Conservation (phyloP, 345 rosid genomes). For the Abelmoschus esculentus region DNA sequence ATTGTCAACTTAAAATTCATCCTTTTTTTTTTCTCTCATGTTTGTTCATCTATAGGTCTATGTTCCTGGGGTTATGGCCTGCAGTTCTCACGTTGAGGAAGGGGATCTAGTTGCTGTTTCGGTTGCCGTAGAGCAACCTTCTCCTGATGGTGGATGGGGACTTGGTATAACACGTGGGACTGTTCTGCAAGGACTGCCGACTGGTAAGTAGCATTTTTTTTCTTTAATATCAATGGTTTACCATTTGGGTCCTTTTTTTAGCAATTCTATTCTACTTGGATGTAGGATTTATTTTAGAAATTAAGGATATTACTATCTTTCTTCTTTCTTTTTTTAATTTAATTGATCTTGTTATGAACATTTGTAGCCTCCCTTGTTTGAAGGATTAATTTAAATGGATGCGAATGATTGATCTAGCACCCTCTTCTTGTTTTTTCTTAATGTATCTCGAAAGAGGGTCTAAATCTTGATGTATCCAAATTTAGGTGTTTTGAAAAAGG, state of each 20-base stretch:
- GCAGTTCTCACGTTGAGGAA: conserved; percentile 93
- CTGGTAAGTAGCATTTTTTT: conserved; percentile 44
- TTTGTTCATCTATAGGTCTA: conserved; percentile 49
- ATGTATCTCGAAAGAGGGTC: not conserved
- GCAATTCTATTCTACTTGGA: not conserved
- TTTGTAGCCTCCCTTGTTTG: not conserved
- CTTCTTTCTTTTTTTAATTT: not conserved
- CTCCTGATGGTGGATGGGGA: conserved; percentile 65
- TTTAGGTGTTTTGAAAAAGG: not conserved
- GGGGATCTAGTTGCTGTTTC: conserved; percentile 94
- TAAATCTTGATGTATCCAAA: not conserved
- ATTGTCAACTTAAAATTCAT: not conserved
- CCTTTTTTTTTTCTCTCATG: conserved; percentile 7
- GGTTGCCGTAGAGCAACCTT: conserved; percentile 76
- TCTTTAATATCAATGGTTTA: not conserved
- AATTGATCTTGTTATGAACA: not conserved
- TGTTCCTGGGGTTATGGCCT: conserved; percentile 96
- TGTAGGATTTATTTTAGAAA: not conserved
- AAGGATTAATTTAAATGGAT: not conserved
- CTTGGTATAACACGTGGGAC: conserved; percentile 84
- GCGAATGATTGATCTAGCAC: not conserved
- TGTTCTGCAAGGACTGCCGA: conserved; percentile 64
- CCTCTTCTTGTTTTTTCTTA: not conserved
- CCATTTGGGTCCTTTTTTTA: not conserved
- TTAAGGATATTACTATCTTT: not conserved